These are phyloP conservation scores for Fragaria nilgerrensis DNA, from an alignment of 306 rosid species.

Conservation along the genomic window DNA sequence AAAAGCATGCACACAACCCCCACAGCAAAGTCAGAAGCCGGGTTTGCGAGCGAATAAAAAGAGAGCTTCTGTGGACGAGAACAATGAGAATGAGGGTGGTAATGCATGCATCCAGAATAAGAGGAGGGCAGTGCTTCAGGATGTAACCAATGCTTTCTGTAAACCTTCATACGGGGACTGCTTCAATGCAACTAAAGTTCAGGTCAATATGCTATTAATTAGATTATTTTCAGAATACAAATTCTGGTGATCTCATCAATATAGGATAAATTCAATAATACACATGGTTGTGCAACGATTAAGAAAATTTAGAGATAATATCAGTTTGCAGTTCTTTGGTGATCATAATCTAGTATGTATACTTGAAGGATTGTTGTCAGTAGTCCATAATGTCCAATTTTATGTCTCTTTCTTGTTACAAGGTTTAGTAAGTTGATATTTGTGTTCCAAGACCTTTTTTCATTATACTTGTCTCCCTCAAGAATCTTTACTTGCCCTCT, in stretches of 20 bases:
- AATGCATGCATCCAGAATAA: slow-evolving; percentile 43
- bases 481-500: slow-evolving; percentile 14
- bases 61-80: slow-evolving; percentile 39
- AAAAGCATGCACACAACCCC: slow-evolving; percentile 33
- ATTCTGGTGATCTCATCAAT: neutral
- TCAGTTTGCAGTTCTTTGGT: neutral
- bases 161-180: slow-evolving; percentile 44
- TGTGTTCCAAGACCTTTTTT: neutral
- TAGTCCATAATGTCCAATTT: neutral
- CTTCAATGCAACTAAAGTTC: slow-evolving; percentile 49
- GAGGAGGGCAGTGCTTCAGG: slow-evolving; percentile 68
- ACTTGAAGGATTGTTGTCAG: slow-evolving; percentile 1
- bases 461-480: neutral
- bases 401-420: neutral
- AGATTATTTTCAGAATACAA: neutral
- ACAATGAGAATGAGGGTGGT: slow-evolving; percentile 27
- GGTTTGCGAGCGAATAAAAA: slow-evolving; percentile 40
- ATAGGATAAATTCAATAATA: neutral
- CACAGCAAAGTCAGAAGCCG: slow-evolving; percentile 41
- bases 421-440: neutral
- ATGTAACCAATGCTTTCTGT: slow-evolving; percentile 58
- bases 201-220: slow-evolving; percentile 41
- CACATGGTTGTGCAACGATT: neutral
- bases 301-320: neutral
- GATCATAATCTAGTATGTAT: neutral